Percentiles rank a stretch among this genome's conserved stretches.
Evolutionary conservation across 192 early-diverging fungal species (phyloP).

Genomic region (Podila epigama): DNA sequence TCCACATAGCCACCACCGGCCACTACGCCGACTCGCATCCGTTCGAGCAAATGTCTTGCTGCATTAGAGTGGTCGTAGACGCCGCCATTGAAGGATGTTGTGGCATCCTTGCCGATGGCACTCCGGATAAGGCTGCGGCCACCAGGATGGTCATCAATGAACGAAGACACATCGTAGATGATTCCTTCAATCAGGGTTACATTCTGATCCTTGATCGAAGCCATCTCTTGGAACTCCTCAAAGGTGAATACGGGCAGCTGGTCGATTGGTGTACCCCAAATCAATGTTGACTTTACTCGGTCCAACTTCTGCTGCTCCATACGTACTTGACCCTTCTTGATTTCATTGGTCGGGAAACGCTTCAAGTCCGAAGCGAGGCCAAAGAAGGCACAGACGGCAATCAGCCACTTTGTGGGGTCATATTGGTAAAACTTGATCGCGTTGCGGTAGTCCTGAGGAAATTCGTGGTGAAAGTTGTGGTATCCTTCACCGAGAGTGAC

Average conservation of each 20-base stretch:
- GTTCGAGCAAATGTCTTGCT: slow-evolving; percentile 82
- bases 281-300: slow-evolving; percentile 60
- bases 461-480: slow-evolving; percentile 91
- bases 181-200: slow-evolving; percentile 84
- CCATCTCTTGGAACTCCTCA: slow-evolving; percentile 70
- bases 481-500: slow-evolving; percentile 84
- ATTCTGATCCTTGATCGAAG: slow-evolving; percentile 67
- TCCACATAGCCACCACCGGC: slow-evolving; percentile 47
- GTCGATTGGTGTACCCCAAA: slow-evolving; percentile 77
- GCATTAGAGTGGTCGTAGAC: slow-evolving; percentile 92
- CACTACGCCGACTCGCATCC: slow-evolving; percentile 71
- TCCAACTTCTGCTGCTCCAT: slow-evolving; percentile 84
- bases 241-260: slow-evolving; percentile 73
- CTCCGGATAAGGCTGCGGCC: slow-evolving; percentile 74
- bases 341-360: slow-evolving; percentile 81
- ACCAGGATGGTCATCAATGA: slow-evolving; percentile 91
- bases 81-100: slow-evolving; percentile 87
- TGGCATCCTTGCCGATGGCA: slow-evolving; percentile 86
- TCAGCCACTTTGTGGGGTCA: slow-evolving; percentile 89
- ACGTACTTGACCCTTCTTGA: slow-evolving; percentile 75
- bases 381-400: slow-evolving; percentile 59
- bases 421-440: slow-evolving; percentile 80
- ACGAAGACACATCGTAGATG: slow-evolving; percentile 82
- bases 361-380: slow-evolving; percentile 78
- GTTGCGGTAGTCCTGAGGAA: slow-evolving; percentile 88